phyloP scores from a whole-genome alignment of 768 basidiomycete genomes.

The Sistotremastrum suecicum region DNA sequence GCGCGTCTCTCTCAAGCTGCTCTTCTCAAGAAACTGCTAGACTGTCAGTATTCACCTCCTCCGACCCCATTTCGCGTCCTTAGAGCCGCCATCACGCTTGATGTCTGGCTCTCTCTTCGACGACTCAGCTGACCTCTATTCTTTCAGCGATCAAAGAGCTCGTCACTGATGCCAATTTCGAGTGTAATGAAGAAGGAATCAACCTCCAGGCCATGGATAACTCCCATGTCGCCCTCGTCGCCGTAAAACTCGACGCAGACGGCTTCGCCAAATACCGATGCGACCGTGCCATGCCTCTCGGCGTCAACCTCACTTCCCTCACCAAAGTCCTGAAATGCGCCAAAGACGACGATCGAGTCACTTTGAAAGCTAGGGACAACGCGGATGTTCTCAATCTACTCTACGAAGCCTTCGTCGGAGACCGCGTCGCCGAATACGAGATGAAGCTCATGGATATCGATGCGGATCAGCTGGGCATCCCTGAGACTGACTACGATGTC shows the following conservation, averaged over 20 bases:
- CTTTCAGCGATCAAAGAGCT: slow-evolving; percentile 86
- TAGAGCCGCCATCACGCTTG: neutral
- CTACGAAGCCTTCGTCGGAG: slow-evolving; percentile 75
- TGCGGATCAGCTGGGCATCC: slow-evolving; percentile 85
- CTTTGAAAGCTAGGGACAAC: slow-evolving; percentile 82
- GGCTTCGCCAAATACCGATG: slow-evolving; percentile 87
- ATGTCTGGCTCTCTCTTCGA: neutral
- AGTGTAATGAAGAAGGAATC: slow-evolving; percentile 92
- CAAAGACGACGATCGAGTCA: slow-evolving; percentile 88
- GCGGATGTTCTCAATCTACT: slow-evolving; percentile 77
- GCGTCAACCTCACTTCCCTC: slow-evolving; percentile 73
- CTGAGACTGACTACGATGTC: slow-evolving; percentile 95
- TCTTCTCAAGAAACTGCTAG: slow-evolving; percentile 82
- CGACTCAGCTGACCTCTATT: neutral
- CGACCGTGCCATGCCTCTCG: slow-evolving; percentile 87
- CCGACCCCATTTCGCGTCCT: slow-evolving; percentile 2
- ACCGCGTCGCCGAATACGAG: slow-evolving; percentile 94
- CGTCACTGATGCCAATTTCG: slow-evolving; percentile 94
- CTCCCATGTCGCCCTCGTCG: slow-evolving; percentile 95
- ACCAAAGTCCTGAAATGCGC: slow-evolving; percentile 96
- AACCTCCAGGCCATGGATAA: slow-evolving; percentile 98
- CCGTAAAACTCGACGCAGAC: slow-evolving; percentile 62
- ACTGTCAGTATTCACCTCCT: slow-evolving; percentile 40
- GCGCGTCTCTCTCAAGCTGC: slow-evolving; percentile 81
- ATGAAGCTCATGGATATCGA: slow-evolving; percentile 99